phyloP scores from a whole-genome alignment of 1,284 basidiomycete genomes.

The Neonothopanus nambi region DNA sequence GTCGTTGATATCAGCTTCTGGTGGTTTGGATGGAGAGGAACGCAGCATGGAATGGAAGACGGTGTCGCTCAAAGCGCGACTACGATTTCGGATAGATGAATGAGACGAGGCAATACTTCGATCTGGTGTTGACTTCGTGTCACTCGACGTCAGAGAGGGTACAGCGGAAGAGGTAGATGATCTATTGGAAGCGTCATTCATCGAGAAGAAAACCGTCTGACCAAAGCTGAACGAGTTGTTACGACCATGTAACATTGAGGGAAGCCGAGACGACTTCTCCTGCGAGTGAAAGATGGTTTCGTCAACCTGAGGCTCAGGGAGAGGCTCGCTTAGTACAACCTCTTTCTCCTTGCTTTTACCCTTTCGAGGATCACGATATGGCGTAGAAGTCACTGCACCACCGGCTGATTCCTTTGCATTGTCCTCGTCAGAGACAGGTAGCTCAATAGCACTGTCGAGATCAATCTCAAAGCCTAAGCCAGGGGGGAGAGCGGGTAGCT shows the following conservation, averaged over 20 bases:
- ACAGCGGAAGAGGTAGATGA: slow-evolving; percentile 24
- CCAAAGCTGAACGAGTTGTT: slow-evolving; percentile 66
- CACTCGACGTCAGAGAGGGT: slow-evolving; percentile 20
- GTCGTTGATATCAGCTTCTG: slow-evolving; percentile 65
- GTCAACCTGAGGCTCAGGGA: slow-evolving; percentile 13
- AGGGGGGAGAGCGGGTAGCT: slow-evolving; percentile 48
- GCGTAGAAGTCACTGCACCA: slow-evolving; percentile 30
- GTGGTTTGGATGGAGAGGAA: slow-evolving; percentile 32
- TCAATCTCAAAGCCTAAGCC: slow-evolving; percentile 42
- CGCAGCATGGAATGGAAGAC: slow-evolving; percentile 56
- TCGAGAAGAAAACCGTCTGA: slow-evolving; percentile 57
- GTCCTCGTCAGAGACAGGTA: slow-evolving; percentile 35
- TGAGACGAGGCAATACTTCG: slow-evolving; percentile 29
- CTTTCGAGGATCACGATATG: slow-evolving; percentile 33
- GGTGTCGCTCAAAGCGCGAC: slow-evolving; percentile 60
- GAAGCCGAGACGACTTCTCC: slow-evolving; percentile 36
- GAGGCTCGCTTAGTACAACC: slow-evolving; percentile 13
- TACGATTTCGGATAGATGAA: slow-evolving; percentile 40
- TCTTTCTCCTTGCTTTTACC: slow-evolving; percentile 26
- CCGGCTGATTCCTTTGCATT: slow-evolving; percentile 15
- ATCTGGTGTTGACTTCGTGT: slow-evolving; percentile 22
- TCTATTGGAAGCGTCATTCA: slow-evolving; percentile 27
- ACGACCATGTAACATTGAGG: slow-evolving; percentile 41
- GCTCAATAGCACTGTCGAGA: slow-evolving; percentile 42
- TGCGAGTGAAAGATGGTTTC: slow-evolving; percentile 27